Evolutionary conservation across 2,329 filamentous ascomycete species (phyloP).

Genomic region (Diaporthe eres): DNA sequence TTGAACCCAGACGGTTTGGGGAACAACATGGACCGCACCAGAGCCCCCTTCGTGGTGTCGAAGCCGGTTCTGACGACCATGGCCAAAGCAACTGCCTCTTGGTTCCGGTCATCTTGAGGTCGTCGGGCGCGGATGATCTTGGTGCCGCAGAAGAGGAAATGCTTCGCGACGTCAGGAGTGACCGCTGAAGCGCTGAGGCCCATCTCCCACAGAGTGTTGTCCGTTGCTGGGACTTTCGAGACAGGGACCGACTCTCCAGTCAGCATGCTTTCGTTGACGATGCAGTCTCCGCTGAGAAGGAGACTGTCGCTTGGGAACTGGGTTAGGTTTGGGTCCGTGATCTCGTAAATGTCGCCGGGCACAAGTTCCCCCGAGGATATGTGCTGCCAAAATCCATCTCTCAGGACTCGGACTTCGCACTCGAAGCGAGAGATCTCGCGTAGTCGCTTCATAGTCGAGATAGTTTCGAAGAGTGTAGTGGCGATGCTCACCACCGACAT

Average conservation of each 20-base stretch:
- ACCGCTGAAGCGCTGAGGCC: slow-evolving; percentile 86
- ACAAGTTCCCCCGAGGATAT: slow-evolving; percentile 90
- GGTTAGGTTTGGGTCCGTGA: slow-evolving; percentile 90
- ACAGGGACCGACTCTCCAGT: slow-evolving; percentile 98
- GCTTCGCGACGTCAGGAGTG: slow-evolving; percentile 84
- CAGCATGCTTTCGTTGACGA: slow-evolving; percentile 99
- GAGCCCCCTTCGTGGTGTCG: slow-evolving; percentile 95
- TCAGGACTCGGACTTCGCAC: slow-evolving; percentile 92
- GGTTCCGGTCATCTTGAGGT: slow-evolving; percentile 87
- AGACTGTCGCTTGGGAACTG: slow-evolving; percentile 95
- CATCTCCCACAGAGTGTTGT: slow-evolving; percentile 82
- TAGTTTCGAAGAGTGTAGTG: slow-evolving; percentile 91
- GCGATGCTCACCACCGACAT: slow-evolving; percentile 95
- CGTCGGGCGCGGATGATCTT: slow-evolving; percentile 93
- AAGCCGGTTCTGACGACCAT: slow-evolving; percentile 96
- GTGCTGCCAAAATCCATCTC: slow-evolving; percentile 96
- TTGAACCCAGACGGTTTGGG: slow-evolving; percentile 99
- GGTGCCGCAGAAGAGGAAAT: slow-evolving; percentile 95
- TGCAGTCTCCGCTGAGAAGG: slow-evolving; percentile 92
- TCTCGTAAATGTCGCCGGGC: slow-evolving; percentile 95
- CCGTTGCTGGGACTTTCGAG: slow-evolving; percentile 87
- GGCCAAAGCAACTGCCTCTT: slow-evolving; percentile 91
- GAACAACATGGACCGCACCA: slow-evolving; percentile 98
- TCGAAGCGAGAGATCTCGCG: slow-evolving; percentile 95
- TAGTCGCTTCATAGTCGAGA: slow-evolving; percentile 90